These are phyloP conservation scores for Polyporus arcularius DNA, from an alignment of 768 basidiomycete genomes.

Conservation along the genomic window DNA sequence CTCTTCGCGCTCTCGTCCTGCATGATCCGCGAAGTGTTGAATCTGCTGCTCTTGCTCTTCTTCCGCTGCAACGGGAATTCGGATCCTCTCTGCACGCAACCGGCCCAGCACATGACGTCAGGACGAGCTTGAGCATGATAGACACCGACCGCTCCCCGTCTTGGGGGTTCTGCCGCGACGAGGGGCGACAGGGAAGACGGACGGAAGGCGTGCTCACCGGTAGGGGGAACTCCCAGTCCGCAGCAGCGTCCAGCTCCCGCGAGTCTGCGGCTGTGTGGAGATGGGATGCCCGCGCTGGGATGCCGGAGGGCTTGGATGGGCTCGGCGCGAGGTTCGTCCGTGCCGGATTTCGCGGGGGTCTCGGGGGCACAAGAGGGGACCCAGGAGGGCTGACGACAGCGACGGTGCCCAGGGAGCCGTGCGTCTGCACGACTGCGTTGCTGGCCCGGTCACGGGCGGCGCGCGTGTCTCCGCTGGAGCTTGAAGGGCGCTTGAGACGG, in stretches of 20 bases:
- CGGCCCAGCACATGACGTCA: constrained; percentile 7
- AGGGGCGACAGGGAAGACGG: no score
- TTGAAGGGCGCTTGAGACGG: constrained; percentile 23
- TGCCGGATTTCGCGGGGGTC: constrained; percentile 24
- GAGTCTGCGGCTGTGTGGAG: background rate
- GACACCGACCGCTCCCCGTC: background rate
- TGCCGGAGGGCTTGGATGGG: constrained; percentile 12
- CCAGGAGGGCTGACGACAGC: constrained; percentile 2
- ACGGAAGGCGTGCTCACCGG: constrained; percentile 8
- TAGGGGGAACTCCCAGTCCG: constrained; percentile 19
- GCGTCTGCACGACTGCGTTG: background rate
- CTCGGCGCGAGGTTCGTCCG: constrained; percentile 5
- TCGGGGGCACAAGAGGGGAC: constrained; percentile 13
- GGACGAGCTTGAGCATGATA: background rate
- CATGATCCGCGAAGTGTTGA: constrained; percentile 2
- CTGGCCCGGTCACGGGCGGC: background rate
- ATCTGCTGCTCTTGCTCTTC: constrained; percentile 20
- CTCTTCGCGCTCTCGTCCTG: constrained; percentile 13
- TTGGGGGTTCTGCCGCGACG: background rate
- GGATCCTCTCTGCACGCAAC: constrained; percentile 8
- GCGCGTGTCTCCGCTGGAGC: constrained; percentile 15
- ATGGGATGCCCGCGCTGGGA: background rate
- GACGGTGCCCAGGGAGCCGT: background rate
- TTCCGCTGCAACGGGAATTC: constrained; percentile 20
- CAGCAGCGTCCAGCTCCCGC: constrained; percentile 2